These are phyloP conservation scores for Epichloe sylvatica DNA, from an alignment of 2,329 filamentous ascomycete species.

Conservation along the genomic window DNA sequence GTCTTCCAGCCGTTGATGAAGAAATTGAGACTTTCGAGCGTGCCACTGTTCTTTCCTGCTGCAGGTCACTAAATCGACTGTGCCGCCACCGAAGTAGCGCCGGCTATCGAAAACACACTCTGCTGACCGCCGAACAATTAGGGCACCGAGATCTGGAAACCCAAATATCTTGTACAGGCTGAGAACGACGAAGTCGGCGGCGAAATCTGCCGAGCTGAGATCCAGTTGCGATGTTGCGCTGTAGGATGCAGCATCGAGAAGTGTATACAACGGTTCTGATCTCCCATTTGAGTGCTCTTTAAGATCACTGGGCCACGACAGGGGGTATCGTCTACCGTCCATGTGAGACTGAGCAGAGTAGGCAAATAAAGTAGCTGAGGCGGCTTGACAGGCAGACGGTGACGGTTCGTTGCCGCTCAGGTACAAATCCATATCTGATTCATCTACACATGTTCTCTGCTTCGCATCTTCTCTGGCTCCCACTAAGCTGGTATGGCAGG, in stretches of 20 bases:
- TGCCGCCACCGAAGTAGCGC: conserved; percentile 86
- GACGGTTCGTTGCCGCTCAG: conserved; percentile 28
- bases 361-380: conserved; percentile 44
- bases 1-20: conserved; percentile 80
- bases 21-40: conserved; percentile 51
- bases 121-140: conserved; percentile 65
- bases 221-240: conserved; percentile 66
- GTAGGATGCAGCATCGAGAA: conserved; percentile 74
- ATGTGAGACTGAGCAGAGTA: conserved; percentile 91
- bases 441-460: conserved; percentile 51
- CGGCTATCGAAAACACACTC: conserved; percentile 49
- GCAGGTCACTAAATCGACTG: conserved; percentile 76
- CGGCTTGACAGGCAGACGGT: conserved; percentile 6
- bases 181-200: conserved; percentile 74
- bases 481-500: conserved; percentile 76
- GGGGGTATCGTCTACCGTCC: conserved; percentile 68
- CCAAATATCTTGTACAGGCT: conserved; percentile 98
- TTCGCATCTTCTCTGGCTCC: conserved; percentile 62
- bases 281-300: conserved; percentile 16
- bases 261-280: conserved; percentile 38
- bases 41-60: conserved; percentile 66
- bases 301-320: conserved; percentile 48
- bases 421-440: conserved; percentile 53
- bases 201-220: conserved; percentile 42
- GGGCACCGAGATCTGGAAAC: conserved; percentile 76